phyloP scores from a whole-genome alignment of 257 asterid species.

The Nicotiana sylvestris region DNA sequence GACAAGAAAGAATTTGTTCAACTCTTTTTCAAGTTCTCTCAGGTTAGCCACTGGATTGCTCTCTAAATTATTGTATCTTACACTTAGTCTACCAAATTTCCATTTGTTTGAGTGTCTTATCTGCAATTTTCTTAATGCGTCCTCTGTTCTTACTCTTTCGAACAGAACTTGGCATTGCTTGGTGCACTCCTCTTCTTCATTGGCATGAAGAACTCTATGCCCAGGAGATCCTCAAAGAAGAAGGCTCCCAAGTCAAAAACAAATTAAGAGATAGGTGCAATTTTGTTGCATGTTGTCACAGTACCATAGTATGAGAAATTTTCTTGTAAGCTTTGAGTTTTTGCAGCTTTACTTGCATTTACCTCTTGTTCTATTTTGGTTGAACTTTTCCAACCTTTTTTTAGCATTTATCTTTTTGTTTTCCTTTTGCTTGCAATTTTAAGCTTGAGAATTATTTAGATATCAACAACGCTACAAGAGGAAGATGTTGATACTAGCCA shows the following conservation, averaged over 20 bases:
- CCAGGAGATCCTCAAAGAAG: conserved; percentile 74
- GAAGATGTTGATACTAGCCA: neutral
- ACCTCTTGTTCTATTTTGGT: neutral
- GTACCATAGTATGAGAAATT: neutral
- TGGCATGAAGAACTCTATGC: conserved; percentile 88
- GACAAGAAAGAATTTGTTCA: conserved; percentile 66
- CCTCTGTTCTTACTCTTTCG: neutral
- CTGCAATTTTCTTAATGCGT: neutral
- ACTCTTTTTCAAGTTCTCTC: conserved; percentile 69
- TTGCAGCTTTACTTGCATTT: neutral
- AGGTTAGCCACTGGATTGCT: conserved; percentile 38
- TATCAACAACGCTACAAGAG: neutral
- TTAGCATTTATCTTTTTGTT: neutral
- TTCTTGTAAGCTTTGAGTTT: conserved; percentile 23
- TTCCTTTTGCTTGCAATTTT: neutral
- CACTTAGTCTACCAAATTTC: neutral
- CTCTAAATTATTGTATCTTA: neutral
- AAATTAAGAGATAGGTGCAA: conserved; percentile 30
- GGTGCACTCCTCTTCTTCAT: conserved; percentile 83
- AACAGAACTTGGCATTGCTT: conserved; percentile 68
- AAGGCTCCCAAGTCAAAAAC: conserved; percentile 69
- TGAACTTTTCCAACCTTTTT: neutral
- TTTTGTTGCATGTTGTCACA: conserved; percentile 9
- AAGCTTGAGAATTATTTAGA: neutral
- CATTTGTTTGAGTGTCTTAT: neutral